Base-by-base conservation (phyloP, 2,329 filamentous ascomycete genomes). In the Aureobasidium musti region DNA sequence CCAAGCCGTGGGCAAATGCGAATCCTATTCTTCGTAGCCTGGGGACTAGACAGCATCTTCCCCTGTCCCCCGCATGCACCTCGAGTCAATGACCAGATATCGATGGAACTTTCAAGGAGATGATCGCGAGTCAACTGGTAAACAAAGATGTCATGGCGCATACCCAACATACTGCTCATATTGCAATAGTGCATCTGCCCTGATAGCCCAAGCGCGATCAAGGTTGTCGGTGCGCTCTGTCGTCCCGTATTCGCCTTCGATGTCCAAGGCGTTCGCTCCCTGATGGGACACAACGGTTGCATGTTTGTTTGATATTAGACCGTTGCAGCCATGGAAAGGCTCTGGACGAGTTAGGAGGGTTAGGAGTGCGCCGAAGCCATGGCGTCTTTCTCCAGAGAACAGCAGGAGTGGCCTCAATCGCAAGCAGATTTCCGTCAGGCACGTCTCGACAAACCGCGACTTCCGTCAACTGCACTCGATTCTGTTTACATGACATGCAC, bases 291-390 rank as follows among this genome's bases (percentile, higher is more conserved):
- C 49, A 64, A 64, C 61, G 47, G 61, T 37, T 45, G 14, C 49
- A 52, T 63, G 59, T 63, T 52, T 35, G 59, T 33, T 54, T 64
- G n/a, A 53, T 64, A 64, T 43, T 53, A 39, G 35, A 53, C 61
- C 61, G 61, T 64, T 64, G 61, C 49, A 64, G 45, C 35, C 54
- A 54, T 54, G 61, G 21, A 21, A 39, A 54, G 43, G 21, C 59
- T 52, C 21, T 41, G 59, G 35, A 63, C 45, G n/a, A 61, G 26
- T 61, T 52, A 23, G 59, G 45, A 30, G n/a, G 49, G 26, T 61
- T 52, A 23, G 59, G 45, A 30, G 59, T 39, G 23, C 50, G 45
- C n/a, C 26, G 6, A 41, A 28, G 35, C 21, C 33, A 52, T 26
- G 43, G 33, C 33, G 41, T 23, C 30, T 33, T 13, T 28, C 45